Percentiles rank a stretch among this genome's conserved stretches.
phyloP scores from a whole-genome alignment of 148 eudicot species.

The Camellia granthamiana region DNA sequence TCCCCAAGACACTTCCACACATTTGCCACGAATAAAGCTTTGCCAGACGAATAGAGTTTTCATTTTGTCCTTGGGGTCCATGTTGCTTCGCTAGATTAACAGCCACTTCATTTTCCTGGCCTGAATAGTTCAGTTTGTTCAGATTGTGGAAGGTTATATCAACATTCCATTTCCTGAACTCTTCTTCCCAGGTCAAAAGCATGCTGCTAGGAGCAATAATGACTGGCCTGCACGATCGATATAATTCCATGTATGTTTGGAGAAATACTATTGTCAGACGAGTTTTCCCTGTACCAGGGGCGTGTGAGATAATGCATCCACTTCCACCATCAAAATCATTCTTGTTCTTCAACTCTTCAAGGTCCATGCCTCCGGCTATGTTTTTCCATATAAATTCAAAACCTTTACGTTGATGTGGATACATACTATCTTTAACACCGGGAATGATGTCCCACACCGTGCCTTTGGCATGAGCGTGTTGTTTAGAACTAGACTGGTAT shows the following conservation, averaged over 20 bases:
- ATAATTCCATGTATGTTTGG: conserved; percentile 46
- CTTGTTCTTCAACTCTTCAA: conserved; percentile 39
- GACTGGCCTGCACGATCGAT: conserved; percentile 44
- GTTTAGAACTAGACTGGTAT: background rate
- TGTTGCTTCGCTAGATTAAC: background rate
- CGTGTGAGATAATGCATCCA: conserved; percentile 89
- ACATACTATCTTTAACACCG: conserved; percentile 36
- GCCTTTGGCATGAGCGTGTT: conserved; percentile 19
- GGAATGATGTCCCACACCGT: conserved; percentile 83
- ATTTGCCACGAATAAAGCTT: conserved; percentile 54
- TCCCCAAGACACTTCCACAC: conserved; percentile 54
- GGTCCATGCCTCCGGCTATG: conserved; percentile 49
- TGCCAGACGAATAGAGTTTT: conserved; percentile 28
- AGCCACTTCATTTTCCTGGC: conserved; percentile 32
- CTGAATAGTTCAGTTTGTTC: conserved; percentile 37
- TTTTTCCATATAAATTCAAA: conserved; percentile 88
- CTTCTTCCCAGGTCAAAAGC: conserved; percentile 82
- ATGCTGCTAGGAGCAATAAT: conserved; percentile 70
- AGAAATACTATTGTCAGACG: conserved; percentile 69
- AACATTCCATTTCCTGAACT: conserved; percentile 63
- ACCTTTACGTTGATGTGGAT: conserved; percentile 69
- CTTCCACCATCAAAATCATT: conserved; percentile 29
- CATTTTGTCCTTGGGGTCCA: background rate
- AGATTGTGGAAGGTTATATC: conserved; percentile 62
- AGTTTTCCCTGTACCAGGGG: conserved; percentile 91